Evolutionary conservation across 768 basidiomycete species (phyloP).

Genomic region (Dentipellis fragilis): DNA sequence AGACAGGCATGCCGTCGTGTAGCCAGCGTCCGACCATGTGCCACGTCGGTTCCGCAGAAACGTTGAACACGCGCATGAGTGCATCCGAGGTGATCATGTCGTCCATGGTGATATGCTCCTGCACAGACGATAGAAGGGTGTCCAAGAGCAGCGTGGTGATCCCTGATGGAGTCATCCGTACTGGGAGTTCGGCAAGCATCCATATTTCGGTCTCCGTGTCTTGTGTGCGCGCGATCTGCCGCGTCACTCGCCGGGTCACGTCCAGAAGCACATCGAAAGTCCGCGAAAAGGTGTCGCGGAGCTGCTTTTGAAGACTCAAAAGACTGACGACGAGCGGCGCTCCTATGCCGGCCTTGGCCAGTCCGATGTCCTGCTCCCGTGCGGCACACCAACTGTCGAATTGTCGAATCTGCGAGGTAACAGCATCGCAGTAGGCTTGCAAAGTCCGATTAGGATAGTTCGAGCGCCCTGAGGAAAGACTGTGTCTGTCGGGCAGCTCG

Average conservation of each 20-base stretch:
- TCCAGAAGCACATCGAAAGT: constrained; percentile 48
- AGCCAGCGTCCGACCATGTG: constrained; percentile 64
- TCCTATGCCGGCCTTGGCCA: constrained; percentile 40
- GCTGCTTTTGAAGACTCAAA: constrained; percentile 48
- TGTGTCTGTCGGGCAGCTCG: constrained; percentile 14
- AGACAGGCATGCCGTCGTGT: constrained; percentile 54
- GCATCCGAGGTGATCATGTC: constrained; percentile 43
- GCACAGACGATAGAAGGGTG: constrained; percentile 43
- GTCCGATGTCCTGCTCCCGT: constrained; percentile 57
- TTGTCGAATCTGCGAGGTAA: constrained; percentile 44
- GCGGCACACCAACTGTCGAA: constrained; percentile 66
- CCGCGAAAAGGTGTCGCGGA: constrained; percentile 46
- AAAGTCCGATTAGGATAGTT: constrained; percentile 41
- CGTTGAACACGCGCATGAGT: constrained; percentile 47
- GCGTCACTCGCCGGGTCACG: constrained; percentile 30
- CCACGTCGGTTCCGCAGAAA: constrained; percentile 62
- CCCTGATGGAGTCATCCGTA: constrained; percentile 36
- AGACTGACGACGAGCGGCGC: constrained; percentile 49
- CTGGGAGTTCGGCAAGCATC: constrained; percentile 30
- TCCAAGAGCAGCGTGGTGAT: constrained; percentile 55
- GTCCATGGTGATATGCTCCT: constrained; percentile 49
- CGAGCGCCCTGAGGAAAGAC: constrained; percentile 5
- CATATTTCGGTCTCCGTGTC: constrained; percentile 25
- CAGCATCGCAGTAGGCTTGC: constrained; percentile 77
- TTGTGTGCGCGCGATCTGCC: constrained; percentile 16